Base-by-base conservation (phyloP, 345 rosid genomes). In the Syzygium grande region DNA sequence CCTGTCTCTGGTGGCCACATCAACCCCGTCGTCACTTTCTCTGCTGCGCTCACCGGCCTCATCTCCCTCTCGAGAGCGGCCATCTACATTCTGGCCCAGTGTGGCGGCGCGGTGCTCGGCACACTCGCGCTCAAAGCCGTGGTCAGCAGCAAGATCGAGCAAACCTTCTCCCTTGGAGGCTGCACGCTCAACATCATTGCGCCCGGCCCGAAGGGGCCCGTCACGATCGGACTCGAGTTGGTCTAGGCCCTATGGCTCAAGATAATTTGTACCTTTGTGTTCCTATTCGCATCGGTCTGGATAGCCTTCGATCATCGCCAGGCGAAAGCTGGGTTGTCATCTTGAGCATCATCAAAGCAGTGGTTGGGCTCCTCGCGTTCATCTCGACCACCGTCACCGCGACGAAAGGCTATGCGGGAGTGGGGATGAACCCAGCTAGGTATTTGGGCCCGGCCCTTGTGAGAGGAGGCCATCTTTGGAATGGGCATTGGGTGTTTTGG, bases 401-500 rank as follows among this genome's bases (percentile, higher is more conserved):
- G 19, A 22, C 49, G 17, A 87, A 87, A 1, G 94, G 93, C 7
- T 93, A 93, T 22, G 91, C 89, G 0, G 94, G 94, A 2, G 93
- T 86, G 14, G 94, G 93, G 79, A 85, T 92, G 86, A 93, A 90
- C 88, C 94, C 94, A 2, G 94, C 92, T 1, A 90, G 92, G 89
- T 94, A 94, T 65, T 85, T 94, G 23, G 94, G 92, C 3, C 92
- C 93, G 2, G 94, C 94, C 15, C 23, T 94, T 5, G 41, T 94
- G 38, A 78, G 87, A n/a, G 94, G 94, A 1, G 96, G 93, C 49
- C 86, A 84, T 5, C 87, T 94, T 16, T 91, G 95, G 95, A 38
- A 85, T 11, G 94, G 94, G 19, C 92, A 90, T 25, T 93, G 93
- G 94, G 92, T 94, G 3, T 94, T 91, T 51, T 93, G 96, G 95